Conservation (phyloP, 305 asterid genomes). For the Lippia alba region DNA sequence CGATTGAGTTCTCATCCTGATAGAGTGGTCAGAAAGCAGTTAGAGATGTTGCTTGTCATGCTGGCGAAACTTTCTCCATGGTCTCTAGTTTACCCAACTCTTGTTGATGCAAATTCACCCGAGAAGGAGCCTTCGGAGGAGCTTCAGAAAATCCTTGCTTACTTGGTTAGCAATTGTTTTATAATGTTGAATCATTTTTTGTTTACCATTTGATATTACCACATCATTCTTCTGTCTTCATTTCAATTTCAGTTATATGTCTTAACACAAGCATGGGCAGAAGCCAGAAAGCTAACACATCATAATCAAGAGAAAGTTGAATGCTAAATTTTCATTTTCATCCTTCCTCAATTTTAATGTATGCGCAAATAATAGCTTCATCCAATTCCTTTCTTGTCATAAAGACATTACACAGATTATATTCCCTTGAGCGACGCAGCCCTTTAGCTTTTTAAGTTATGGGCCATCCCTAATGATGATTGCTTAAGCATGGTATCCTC, state of each 20-base stretch:
- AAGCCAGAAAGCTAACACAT: neutral
- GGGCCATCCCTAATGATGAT: conserved; percentile 19
- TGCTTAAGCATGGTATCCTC: conserved; percentile 31
- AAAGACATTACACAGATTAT: conserved; percentile 20
- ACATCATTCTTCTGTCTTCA: conserved; percentile 1
- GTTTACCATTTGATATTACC: conserved; percentile 28
- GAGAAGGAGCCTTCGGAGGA: conserved; percentile 92
- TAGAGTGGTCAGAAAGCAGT: conserved; percentile 81
- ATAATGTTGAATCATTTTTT: conserved; percentile 27
- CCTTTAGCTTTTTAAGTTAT: conserved; percentile 21
- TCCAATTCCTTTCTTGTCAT: conserved; percentile 9
- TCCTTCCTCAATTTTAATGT: conserved; percentile 10
- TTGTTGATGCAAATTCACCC: conserved; percentile 88
- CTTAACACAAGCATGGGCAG: conserved; percentile 3
- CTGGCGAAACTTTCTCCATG: conserved; percentile 93
- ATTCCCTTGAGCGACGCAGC: conserved; percentile 9
- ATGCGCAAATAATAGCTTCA: conserved; percentile 5
- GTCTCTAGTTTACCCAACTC: conserved; percentile 95
- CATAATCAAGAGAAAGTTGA: conserved; percentile 2
- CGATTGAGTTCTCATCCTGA: conserved; percentile 96
- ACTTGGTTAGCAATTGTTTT: conserved; percentile 70
- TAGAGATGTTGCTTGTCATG: conserved; percentile 84
- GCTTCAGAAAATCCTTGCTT: conserved; percentile 84
- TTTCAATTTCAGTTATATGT: conserved; percentile 16
- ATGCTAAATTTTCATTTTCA: conserved; percentile 2